phyloP scores from a whole-genome alignment of 2,329 filamentous ascomycete species.

The Cadophora malorum region DNA sequence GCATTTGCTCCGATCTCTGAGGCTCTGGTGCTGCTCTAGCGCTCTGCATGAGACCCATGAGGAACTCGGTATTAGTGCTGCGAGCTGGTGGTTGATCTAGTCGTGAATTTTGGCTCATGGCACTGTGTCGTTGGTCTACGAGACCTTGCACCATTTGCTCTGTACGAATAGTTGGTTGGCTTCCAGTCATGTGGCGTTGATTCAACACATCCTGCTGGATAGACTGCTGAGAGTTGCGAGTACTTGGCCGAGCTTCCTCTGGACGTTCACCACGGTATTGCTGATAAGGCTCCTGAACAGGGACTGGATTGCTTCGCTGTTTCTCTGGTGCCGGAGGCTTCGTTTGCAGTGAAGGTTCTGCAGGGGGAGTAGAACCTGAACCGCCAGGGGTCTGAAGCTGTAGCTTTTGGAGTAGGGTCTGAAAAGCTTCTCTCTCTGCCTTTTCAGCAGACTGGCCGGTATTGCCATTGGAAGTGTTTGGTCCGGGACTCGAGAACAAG shows the following conservation, averaged over 20 bases:
- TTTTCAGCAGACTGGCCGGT: conserved; percentile 20
- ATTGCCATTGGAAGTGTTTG: conserved; percentile 30
- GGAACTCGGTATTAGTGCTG: conserved; percentile 74
- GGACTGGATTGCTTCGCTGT: conserved; percentile 52
- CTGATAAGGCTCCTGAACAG: conserved; percentile 52
- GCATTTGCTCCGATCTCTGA: conserved; percentile 58
- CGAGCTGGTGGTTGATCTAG: conserved; percentile 54
- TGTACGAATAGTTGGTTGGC: conserved; percentile 53
- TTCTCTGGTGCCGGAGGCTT: conserved; percentile 52
- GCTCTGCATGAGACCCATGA: conserved; percentile 82
- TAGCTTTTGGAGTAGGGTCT: conserved; percentile 81
- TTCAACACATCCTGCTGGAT: conserved; percentile 57
- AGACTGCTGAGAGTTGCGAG: conserved; percentile 47
- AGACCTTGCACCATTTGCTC: conserved; percentile 68
- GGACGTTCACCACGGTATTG: conserved; percentile 44
- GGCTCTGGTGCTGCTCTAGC: conserved; percentile 56
- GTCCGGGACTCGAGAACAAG: conserved; percentile 33
- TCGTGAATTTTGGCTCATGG: conserved; percentile 58
- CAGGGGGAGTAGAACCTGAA: conserved; percentile 52
- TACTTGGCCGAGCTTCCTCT: conserved; percentile 39
- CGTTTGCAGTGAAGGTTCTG: conserved; percentile 44
- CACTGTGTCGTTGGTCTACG: conserved; percentile 63
- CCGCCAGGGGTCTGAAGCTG: conserved; percentile 56
- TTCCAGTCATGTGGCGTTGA: conserved; percentile 49
- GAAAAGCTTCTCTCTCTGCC: conserved; percentile 85